Evolutionary conservation across 139 green algal species (phyloP).

Genomic region (Penium margaritaceum): DNA sequence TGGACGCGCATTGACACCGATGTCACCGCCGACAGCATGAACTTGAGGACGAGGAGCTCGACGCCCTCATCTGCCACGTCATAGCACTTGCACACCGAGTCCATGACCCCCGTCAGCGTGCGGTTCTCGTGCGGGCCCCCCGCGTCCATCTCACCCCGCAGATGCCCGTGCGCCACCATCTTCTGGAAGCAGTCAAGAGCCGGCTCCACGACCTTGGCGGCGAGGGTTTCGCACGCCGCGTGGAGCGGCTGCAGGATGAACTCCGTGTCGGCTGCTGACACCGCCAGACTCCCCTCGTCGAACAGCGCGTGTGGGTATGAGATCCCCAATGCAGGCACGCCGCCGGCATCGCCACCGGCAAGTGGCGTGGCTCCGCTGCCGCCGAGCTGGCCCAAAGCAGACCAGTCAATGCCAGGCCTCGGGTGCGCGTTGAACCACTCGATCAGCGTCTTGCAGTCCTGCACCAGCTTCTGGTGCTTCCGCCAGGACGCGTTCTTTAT

Average conservation of each 20-base stretch:
- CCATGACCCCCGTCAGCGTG: constrained; percentile 29
- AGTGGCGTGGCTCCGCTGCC: background rate
- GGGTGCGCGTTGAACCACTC: constrained; percentile 27
- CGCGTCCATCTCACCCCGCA: constrained; percentile 57
- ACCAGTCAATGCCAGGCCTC: background rate
- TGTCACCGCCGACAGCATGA: constrained; percentile 78
- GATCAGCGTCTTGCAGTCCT: constrained; percentile 42
- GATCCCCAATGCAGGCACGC: background rate
- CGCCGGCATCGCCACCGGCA: background rate
- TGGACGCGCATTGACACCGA: constrained; percentile 64
- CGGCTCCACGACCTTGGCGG: constrained; percentile 67
- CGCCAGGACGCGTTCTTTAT: constrained; percentile 41
- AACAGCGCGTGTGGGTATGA: constrained; percentile 16
- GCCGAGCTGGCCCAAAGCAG: background rate
- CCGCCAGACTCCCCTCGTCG: constrained; percentile 20
- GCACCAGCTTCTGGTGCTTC: constrained; percentile 34
- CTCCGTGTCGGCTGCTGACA: constrained; percentile 21
- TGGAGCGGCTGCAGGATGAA: constrained; percentile 32
- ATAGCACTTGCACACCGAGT: constrained; percentile 64
- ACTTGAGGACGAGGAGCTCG: constrained; percentile 83
- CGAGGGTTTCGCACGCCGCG: constrained; percentile 54
- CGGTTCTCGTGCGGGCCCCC: constrained; percentile 32
- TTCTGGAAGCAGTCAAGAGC: constrained; percentile 82
- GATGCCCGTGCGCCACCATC: constrained; percentile 70
- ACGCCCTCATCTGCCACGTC: constrained; percentile 83